These are phyloP conservation scores for Phytopythium helicoides DNA, from an alignment of 352 stramenopile species.

Conservation along the genomic window DNA sequence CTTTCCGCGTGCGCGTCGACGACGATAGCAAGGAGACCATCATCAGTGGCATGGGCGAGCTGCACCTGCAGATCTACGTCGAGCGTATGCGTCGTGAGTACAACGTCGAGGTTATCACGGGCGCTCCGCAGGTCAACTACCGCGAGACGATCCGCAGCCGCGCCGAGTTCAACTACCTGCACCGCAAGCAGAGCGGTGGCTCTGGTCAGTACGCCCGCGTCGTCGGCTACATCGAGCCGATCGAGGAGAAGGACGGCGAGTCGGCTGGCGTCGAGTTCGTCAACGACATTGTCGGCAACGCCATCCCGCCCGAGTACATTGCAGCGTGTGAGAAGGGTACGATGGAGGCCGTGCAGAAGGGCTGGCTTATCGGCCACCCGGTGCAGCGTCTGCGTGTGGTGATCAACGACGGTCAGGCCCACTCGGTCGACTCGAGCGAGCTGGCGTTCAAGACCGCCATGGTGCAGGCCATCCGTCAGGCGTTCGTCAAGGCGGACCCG, in stretches of 20 bases:
- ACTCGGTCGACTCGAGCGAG: conserved; percentile 98
- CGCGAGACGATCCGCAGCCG: conserved; percentile 95
- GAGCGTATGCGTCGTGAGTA: conserved; percentile 99
- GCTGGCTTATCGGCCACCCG: conserved; percentile 95
- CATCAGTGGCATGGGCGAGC: conserved; percentile 98
- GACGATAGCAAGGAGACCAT: conserved; percentile 98
- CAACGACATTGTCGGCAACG: conserved; percentile 97
- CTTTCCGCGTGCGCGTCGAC: conserved; percentile 95
- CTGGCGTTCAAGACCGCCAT: conserved; percentile 97
- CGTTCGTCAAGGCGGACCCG: conserved; percentile 91
- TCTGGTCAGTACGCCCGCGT: conserved; percentile 96
- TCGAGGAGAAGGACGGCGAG: conserved; percentile 52
- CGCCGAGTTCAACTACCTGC: conserved; percentile 97
- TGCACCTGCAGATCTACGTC: conserved; percentile 99
- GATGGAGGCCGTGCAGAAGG: conserved; percentile 94
- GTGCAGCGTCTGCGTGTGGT: conserved; percentile 87
- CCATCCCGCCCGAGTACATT: conserved; percentile 99
- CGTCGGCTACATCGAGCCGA: conserved; percentile 97
- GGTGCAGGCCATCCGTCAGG: conserved; percentile 93
- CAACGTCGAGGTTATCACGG: conserved; percentile 88
- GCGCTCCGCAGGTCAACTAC: conserved; percentile 98
- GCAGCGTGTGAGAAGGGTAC: conserved; percentile 97
- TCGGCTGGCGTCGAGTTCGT: conserved; percentile 91
- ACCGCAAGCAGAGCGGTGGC: conserved; percentile 99
- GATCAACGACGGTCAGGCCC: conserved; percentile 91